Evolutionary conservation across 768 basidiomycete genomes (phyloP).

Genomic region (Pulveroboletus frians): DNA sequence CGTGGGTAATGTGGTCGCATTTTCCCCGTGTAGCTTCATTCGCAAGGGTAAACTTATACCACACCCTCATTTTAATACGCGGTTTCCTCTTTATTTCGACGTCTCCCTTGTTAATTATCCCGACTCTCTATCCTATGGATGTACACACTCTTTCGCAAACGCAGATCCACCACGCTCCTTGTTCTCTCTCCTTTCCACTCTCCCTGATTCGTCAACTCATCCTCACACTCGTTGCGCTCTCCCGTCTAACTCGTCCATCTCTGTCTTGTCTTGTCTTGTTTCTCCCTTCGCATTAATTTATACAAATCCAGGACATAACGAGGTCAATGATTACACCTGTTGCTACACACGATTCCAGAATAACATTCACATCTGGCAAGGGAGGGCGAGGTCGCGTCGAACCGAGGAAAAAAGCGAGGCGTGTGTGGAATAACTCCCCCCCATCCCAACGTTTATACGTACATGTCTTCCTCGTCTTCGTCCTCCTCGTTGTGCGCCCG

Average conservation of each 20-base stretch:
- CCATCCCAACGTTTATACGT: slow-evolving; percentile 9
- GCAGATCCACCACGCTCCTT: slow-evolving; percentile 11
- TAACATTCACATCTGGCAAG: neutral
- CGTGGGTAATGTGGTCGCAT: slow-evolving; percentile 4
- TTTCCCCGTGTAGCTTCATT: slow-evolving; percentile 4
- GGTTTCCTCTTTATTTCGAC: neutral
- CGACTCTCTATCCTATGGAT: slow-evolving; percentile 2
- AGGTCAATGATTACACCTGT: slow-evolving; percentile 1
- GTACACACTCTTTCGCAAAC: neutral
- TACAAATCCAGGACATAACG: slow-evolving; percentile 5
- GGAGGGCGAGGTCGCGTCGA: too few species aligned
- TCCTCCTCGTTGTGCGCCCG: slow-evolving; percentile 6
- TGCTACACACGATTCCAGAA: slow-evolving; percentile 4
- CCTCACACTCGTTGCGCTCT: slow-evolving; percentile 9
- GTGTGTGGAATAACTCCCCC: too few species aligned
- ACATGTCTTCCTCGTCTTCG: slow-evolving; percentile 21
- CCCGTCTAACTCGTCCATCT: neutral
- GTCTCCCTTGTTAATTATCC: neutral
- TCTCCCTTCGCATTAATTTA: slow-evolving; percentile 9
- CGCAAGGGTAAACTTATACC: slow-evolving; percentile 17
- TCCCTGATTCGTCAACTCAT: slow-evolving; percentile 3
- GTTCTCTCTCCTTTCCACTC: neutral
- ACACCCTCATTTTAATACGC: slow-evolving; percentile 9
- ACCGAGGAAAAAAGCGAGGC: too few species aligned
- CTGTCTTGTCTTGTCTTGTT: neutral